Conservation (phyloP, 208 protist genomes). For the Hexamita inflata region DNA sequence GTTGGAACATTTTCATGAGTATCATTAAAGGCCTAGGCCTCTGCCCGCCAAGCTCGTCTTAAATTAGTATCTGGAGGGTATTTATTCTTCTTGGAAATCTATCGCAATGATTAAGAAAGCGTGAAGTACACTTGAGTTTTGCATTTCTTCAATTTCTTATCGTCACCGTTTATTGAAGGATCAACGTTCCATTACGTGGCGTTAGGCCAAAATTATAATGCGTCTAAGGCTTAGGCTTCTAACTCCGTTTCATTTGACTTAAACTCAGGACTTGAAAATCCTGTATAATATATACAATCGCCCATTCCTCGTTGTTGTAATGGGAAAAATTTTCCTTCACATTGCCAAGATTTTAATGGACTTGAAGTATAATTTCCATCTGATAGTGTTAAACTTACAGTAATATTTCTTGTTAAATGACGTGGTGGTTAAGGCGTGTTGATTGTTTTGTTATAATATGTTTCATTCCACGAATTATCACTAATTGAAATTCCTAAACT, state of each 20-base stretch:
- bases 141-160: neutral
- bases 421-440: too few relatives aligned
- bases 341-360: neutral
- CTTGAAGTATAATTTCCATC: neutral
- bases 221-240: neutral
- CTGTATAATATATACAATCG: neutral
- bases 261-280: neutral
- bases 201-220: neutral
- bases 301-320: neutral
- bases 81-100: too few relatives aligned
- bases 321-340: neutral
- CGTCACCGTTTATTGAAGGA: neutral
- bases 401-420: neutral
- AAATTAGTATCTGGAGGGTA: too few relatives aligned
- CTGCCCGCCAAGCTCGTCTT: too few relatives aligned
- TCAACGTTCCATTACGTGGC: neutral
- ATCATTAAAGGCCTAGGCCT: too few relatives aligned
- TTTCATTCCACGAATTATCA: too few relatives aligned
- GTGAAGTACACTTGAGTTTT: neutral
- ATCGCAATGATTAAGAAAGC: too few relatives aligned
- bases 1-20: too few relatives aligned
- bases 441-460: too few relatives aligned
- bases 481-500: too few relatives aligned
- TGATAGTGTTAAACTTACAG: neutral
- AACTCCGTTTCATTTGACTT: neutral